Percentiles rank a stretch among this genome's conserved stretches.
phyloP scores from a whole-genome alignment of 192 early-diverging fungal species.

The Umbelopsis sp. region DNA sequence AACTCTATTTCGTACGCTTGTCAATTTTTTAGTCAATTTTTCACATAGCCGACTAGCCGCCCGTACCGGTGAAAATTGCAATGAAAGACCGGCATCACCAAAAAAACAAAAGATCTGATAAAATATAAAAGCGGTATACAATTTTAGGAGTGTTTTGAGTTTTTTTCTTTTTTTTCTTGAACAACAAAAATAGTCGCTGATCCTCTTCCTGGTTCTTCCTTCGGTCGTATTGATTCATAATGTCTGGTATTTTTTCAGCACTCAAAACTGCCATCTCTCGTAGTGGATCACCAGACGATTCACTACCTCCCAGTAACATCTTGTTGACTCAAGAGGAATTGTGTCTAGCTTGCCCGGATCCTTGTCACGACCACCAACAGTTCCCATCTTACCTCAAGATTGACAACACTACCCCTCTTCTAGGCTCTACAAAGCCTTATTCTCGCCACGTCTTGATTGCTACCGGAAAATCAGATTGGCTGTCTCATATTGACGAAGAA shows the following conservation, averaged over 20 bases:
- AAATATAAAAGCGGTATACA: not conserved
- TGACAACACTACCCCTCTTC: slow-evolving; percentile 41
- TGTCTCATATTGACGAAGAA: slow-evolving; percentile 51
- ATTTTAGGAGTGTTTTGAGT: not conserved
- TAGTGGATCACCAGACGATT: slow-evolving; percentile 19
- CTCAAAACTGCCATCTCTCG: not conserved
- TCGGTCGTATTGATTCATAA: not conserved
- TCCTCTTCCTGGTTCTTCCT: not conserved
- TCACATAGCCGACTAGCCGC: not conserved
- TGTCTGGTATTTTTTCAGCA: not conserved
- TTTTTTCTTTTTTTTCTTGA: not conserved
- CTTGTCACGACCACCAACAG: slow-evolving; percentile 48
- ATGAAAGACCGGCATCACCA: not conserved
- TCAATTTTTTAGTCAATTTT: too few species aligned
- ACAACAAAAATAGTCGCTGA: not conserved
- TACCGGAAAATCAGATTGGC: slow-evolving; percentile 55
- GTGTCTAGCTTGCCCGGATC: slow-evolving; percentile 45
- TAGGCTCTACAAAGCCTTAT: slow-evolving; percentile 55
- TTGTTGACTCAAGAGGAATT: slow-evolving; percentile 28
- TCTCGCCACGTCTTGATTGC: slow-evolving; percentile 57
- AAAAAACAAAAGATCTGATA: not conserved
- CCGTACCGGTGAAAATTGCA: not conserved
- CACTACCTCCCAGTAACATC: slow-evolving; percentile 26
- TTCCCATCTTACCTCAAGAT: slow-evolving; percentile 58
- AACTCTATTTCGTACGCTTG: too few species aligned